Percentiles rank a stretch among this genome's conserved stretches.
Conservation (phyloP, 768 basidiomycete species). For the Boletus reticuloceps region DNA sequence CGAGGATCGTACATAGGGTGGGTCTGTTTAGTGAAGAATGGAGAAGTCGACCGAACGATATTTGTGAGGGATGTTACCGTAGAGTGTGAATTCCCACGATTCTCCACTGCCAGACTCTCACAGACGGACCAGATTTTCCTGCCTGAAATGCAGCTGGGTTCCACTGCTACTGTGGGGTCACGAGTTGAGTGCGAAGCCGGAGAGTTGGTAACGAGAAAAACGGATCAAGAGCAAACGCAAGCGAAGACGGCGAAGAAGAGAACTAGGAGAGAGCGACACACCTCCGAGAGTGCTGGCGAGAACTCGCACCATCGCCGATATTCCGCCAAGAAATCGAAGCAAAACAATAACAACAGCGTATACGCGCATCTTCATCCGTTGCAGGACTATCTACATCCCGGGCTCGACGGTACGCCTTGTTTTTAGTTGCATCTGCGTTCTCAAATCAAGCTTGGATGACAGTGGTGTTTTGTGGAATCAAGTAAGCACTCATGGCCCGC, state of each 20-base stretch:
- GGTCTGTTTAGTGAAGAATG: too few relatives aligned
- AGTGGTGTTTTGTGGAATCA: constrained; percentile 88
- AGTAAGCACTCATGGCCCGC: constrained; percentile 42
- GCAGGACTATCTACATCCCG: constrained; percentile 49
- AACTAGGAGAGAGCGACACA: not conserved
- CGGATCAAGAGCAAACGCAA: not conserved
- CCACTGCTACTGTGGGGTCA: not conserved
- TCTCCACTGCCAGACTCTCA: too few relatives aligned
- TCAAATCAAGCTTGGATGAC: not conserved
- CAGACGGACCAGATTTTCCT: constrained; percentile 5
- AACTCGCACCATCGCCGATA: not conserved
- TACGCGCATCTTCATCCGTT: constrained; percentile 52
- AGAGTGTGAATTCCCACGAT: not conserved
- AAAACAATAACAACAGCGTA: constrained; percentile 48
- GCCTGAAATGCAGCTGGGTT: constrained; percentile 1
- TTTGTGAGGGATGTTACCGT: too few relatives aligned
- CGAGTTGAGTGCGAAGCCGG: not conserved
- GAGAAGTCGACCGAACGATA: too few relatives aligned
- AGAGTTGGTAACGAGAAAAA: not conserved
- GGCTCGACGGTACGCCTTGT: constrained; percentile 53
- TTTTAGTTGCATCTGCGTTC: not conserved
- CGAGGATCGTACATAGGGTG: too few relatives aligned
- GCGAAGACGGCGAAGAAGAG: not conserved
- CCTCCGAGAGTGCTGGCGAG: not conserved
- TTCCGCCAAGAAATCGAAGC: constrained; percentile 33